A percentile compares a stretch with the other conserved stretches of the same genome.
Evolutionary conservation across 1,284 basidiomycete genomes (phyloP).

Genomic region (Melampsora americana): DNA sequence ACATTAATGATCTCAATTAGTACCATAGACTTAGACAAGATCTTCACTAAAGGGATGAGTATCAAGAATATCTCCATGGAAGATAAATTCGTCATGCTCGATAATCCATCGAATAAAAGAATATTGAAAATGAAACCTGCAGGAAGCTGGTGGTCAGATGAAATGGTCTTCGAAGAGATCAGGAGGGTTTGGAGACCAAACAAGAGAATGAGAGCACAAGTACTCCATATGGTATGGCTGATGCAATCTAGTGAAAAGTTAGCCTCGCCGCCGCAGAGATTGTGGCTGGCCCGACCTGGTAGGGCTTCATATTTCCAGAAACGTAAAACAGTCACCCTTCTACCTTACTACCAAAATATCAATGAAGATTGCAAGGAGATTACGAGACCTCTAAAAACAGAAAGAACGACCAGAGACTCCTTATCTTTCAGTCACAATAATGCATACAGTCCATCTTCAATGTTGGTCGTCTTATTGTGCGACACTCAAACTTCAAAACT

Average conservation of each 20-base stretch:
- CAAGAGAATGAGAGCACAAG: background rate
- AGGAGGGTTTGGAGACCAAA: slow-evolving; percentile 2
- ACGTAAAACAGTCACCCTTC: background rate
- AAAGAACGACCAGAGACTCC: background rate
- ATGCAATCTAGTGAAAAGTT: background rate
- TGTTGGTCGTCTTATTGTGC: background rate
- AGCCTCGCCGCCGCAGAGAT: background rate
- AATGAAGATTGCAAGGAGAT: background rate
- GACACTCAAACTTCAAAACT: background rate
- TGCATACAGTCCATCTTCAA: background rate
- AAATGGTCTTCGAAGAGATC: slow-evolving; percentile 5
- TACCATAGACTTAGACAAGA: background rate
- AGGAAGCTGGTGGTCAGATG: slow-evolving; percentile 11
- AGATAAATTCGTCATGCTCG: background rate
- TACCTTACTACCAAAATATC: background rate
- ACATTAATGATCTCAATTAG: background rate
- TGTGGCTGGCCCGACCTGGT: background rate
- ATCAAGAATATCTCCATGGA: background rate
- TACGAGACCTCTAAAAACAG: background rate
- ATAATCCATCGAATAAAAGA: background rate
- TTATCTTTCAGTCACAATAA: background rate
- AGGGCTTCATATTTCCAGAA: background rate
- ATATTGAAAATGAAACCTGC: background rate
- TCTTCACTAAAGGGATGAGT: slow-evolving; percentile 3
- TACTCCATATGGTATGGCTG: slow-evolving; percentile 9